A percentile compares a stretch with the other conserved stretches of the same genome.
phyloP scores from a whole-genome alignment of 176 grass and related monocot species.

The Tillandsia leiboldiana region DNA sequence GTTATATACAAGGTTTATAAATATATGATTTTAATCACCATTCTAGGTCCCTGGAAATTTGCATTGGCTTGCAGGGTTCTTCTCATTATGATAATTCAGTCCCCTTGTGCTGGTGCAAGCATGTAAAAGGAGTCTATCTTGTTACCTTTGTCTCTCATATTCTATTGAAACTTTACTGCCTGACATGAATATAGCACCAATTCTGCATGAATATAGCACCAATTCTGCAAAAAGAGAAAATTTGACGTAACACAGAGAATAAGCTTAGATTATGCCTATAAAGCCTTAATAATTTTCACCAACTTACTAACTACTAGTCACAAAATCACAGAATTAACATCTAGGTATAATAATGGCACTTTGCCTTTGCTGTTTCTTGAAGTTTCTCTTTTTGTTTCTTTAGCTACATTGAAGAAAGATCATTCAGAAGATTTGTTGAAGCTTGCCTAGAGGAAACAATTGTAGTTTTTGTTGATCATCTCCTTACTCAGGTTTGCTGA shows the following conservation, averaged over 20 bases:
- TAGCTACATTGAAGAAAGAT: constrained; percentile 96
- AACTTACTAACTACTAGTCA: background rate
- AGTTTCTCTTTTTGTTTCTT: constrained; percentile 4
- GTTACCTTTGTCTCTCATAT: no score
- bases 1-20: no score
- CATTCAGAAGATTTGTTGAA: constrained; percentile 95
- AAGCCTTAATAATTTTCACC: background rate
- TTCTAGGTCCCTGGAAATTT: no score
- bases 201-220: no score
- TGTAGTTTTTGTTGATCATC: constrained; percentile 86
- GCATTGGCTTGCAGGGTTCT: no score
- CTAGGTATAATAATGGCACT: background rate
- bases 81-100: no score
- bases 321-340: background rate
- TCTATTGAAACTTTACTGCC: no score
- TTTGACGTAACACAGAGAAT: background rate
- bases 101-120: no score
- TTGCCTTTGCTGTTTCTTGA: background rate
- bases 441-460: constrained; percentile 94
- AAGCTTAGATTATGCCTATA: background rate
- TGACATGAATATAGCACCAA: no score
- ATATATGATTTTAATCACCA: no score
- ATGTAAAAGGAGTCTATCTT: no score
- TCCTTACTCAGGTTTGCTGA: constrained; percentile 75
- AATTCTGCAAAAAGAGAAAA: no score